Base-by-base conservation (phyloP, 176 grass and related monocot species). In the Carex scoparia region DNA sequence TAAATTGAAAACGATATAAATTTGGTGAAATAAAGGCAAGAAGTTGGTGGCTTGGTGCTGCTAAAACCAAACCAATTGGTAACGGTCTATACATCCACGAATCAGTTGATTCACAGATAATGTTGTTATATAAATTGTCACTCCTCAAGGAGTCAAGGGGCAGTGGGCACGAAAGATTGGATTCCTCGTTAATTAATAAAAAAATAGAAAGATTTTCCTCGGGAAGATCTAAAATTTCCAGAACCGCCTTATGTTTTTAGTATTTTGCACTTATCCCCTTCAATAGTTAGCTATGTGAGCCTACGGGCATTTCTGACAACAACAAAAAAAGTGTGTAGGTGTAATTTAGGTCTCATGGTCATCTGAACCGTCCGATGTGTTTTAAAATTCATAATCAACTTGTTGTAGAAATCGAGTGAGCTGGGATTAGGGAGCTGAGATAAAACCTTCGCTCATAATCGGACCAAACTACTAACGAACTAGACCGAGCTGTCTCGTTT, bases 261-360 rank as follows among this genome's bases (percentile, higher is more conserved):
- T 55, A 37, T 1, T 65, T 82, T 83, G 81, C 81, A 69, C 10
- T 83, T 53, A 55, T 9, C 81, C 81, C 81, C 81, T 65, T 28
- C 15, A 46, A 27, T 81, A 15, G 31, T 57, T 23, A 54, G 56
- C 11, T 1, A 16, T 13, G 46, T 53, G 14, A 40, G 38, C 4
- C 38, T 40, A 40, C 38, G 5, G 38, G 38, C 38, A 40, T 40
- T 40, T 40, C 38, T 40, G 38, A 40, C 4, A 40, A 40, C 4
- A 40, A 0, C 4, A 40, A 4, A 5, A 5, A 4, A 5, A 5
- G 38, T 40, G 38, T 40, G 38, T 40, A 40, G 38, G 38, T 40
- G 38, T 4, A 40, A 40, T 40, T 40, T 40, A 40, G 38, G 38
- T 40, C 38, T 40, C 38, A 40, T 40, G 4, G 38, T 40, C 4